phyloP scores from a whole-genome alignment of 306 rosid genomes.

The Prunus campanulata region DNA sequence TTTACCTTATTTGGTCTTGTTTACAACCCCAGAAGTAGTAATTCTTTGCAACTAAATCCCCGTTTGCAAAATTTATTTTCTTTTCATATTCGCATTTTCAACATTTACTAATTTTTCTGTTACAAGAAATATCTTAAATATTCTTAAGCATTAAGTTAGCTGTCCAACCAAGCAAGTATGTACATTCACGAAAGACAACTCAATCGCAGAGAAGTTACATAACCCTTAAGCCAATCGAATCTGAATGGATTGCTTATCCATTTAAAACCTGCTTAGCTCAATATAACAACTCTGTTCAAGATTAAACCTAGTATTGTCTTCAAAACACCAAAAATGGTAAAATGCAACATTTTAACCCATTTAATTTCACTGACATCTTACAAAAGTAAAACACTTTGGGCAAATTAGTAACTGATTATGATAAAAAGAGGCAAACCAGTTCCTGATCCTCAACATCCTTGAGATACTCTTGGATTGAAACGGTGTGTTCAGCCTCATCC shows the following conservation, averaged over 20 bases:
- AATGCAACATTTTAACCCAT: background rate
- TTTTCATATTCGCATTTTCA: background rate
- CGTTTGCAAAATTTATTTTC: background rate
- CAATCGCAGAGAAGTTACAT: background rate
- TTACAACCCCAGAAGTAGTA: background rate
- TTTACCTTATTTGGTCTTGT: background rate
- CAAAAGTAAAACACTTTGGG: background rate
- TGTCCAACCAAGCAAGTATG: background rate
- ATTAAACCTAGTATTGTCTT: background rate
- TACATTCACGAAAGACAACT: background rate
- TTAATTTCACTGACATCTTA: background rate
- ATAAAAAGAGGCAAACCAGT: slow-evolving; percentile 47
- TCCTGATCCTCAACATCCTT: slow-evolving; percentile 84
- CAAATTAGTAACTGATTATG: background rate
- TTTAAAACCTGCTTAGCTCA: background rate
- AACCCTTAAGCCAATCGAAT: background rate
- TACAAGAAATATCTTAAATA: background rate
- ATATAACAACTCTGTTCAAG: background rate
- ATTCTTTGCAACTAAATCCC: background rate
- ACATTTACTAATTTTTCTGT: background rate
- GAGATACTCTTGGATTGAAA: slow-evolving; percentile 78
- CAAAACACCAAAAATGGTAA: background rate
- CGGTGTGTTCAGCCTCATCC: slow-evolving; percentile 66
- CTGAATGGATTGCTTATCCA: background rate
- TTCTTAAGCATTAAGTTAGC: background rate